Base-by-base conservation (phyloP, 139 green algal species). In the Chlamydomonas sp. region DNA sequence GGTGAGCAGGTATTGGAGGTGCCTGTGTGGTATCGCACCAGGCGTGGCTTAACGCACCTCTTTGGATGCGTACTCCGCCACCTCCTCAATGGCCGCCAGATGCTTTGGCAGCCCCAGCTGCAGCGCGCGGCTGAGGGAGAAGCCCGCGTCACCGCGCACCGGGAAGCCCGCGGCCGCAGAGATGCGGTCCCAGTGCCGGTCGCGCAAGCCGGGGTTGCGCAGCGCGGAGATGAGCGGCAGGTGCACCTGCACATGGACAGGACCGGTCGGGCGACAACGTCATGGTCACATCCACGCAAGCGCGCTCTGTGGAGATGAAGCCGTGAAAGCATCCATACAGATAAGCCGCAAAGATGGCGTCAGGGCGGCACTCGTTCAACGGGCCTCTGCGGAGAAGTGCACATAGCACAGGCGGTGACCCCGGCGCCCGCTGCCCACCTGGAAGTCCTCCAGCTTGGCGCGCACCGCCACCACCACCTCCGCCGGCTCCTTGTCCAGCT, bases 141-240 rank as follows among this genome's bases (percentile, higher is more conserved):
- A 96, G 67, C 89, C 87, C 18, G 91, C 92, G 87, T 97, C 95
- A 61, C 90, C 93, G 71, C 94, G 94, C 63, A 98, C 89, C 0
- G 92, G 85, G 66, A 95, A 93, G 58, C 94, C 95, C 3, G 95
- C 87, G 9, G 87, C 91, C 72, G 85, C 77, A 76, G 86, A 93
- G 87, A 98, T 95, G 77, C 90, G 88, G 49, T 94, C 93, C 91
- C 95, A 92, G 80, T 95, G 94, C 18, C 92, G 89, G 73, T 95
- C 93, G 12, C 94, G 85, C 92, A 95, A 90, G 2, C 95, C 95
- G 31, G 90, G 91, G 90, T 97, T 97, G 86, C 94, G 94, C 79
- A 97, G 91, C 18, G 95, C 93, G 60, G 82, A 94, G 86, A 96
- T 94, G 62, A 97, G 91, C 6, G 96, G 92, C 60, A 97, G 87